A percentile compares a stretch with the other conserved stretches of the same genome.
Conservation (phyloP, 2,329 filamentous ascomycete genomes). For the Fusarium hainanense region DNA sequence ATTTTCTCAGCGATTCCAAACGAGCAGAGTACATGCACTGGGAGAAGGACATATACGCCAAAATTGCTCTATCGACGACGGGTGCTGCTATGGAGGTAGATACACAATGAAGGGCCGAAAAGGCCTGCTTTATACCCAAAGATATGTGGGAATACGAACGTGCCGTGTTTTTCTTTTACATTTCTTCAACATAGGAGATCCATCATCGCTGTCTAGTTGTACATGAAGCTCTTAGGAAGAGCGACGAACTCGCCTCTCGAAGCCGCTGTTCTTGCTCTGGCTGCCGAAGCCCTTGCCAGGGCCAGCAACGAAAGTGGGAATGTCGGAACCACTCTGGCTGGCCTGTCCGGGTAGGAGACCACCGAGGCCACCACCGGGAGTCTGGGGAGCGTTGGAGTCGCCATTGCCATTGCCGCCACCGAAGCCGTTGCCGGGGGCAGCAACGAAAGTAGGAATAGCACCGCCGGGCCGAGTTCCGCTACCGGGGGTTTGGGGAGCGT, state of each 20-base stretch:
- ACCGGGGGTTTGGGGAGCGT: not conserved
- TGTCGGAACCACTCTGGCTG: constrained; percentile 1
- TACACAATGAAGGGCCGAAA: constrained; percentile 40
- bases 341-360: not conserved
- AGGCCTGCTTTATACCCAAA: constrained; percentile 43
- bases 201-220: constrained; percentile 13
- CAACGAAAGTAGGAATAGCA: constrained; percentile 14
- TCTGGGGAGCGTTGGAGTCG: not conserved
- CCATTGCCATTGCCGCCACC: constrained; percentile 4
- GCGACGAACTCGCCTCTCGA: constrained; percentile 25
- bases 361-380: not conserved
- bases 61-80: constrained; percentile 60
- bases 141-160: constrained; percentile 39
- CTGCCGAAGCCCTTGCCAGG: constrained; percentile 28
- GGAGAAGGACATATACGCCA: constrained; percentile 69
- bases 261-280: constrained; percentile 16
- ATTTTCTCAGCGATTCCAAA: constrained; percentile 74
- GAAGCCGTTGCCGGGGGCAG: constrained; percentile 22
- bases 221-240: constrained; percentile 17
- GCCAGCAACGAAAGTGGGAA: constrained; percentile 32
- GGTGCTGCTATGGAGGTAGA: constrained; percentile 52
- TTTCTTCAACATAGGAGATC: constrained; percentile 22
- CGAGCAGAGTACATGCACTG: constrained; percentile 71
- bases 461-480: not conserved
- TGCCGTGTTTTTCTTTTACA: constrained; percentile 24